These are phyloP conservation scores for Fragaria iinumae DNA, from an alignment of 306 rosid genomes.

Conservation along the genomic window DNA sequence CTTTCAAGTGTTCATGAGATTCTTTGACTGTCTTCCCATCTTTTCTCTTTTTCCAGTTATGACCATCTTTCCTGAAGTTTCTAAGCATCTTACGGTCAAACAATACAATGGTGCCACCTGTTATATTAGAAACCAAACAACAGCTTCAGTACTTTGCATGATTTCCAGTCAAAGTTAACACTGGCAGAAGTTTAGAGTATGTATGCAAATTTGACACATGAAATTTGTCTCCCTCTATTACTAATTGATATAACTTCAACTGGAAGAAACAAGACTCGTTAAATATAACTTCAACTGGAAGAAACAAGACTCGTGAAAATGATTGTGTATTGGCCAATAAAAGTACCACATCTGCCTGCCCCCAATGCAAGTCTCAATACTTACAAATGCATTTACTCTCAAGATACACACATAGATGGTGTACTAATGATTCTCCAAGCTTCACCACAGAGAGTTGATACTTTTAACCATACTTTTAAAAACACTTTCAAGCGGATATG, in stretches of 20 bases:
- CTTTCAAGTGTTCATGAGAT: conserved; percentile 98
- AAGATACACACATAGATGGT: neutral
- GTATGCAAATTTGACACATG: conserved; percentile 11
- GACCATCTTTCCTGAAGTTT: conserved; percentile 92
- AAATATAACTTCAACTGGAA: too few relatives aligned
- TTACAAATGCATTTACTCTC: conserved; percentile 15
- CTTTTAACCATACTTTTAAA: neutral
- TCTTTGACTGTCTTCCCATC: conserved; percentile 97
- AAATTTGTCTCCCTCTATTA: neutral
- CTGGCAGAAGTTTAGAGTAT: conserved; percentile 5
- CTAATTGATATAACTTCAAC: conserved; percentile 16
- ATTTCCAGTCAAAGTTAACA: conserved; percentile 5
- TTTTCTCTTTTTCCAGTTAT: conserved; percentile 96
- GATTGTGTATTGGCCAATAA: conserved; percentile 3
- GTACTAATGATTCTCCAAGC: neutral
- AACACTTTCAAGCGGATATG: neutral
- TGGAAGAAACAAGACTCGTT: neutral
- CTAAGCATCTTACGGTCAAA: conserved; percentile 94
- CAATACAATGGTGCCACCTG: conserved; percentile 81
- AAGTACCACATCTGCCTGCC: neutral
- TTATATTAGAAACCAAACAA: conserved; percentile 11
- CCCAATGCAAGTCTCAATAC: neutral
- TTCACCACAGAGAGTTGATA: conserved; percentile 3
- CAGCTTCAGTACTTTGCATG: neutral
- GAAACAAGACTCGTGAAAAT: conserved; percentile 5